Evolutionary conservation across 768 basidiomycete genomes (phyloP).

Genomic region (Leccinum uliginosum): DNA sequence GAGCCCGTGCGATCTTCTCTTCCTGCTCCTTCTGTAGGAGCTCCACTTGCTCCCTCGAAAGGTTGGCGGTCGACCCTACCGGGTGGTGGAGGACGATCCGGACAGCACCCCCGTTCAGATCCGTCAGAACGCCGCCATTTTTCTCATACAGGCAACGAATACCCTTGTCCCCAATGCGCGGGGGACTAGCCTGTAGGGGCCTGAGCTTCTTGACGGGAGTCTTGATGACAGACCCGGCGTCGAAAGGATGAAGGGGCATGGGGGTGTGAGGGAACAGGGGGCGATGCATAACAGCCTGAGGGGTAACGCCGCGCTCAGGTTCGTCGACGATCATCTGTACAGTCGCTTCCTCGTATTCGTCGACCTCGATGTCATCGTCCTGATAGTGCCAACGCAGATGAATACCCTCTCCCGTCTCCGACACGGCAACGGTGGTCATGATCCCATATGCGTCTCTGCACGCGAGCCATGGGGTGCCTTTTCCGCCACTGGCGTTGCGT

Average conservation of each 20-base stretch:
- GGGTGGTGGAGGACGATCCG: conserved; percentile 23
- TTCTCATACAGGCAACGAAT: conserved; percentile 20
- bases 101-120: conserved; percentile 6
- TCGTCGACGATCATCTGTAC: conserved; percentile 14
- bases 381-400: conserved; percentile 21
- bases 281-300: not conserved
- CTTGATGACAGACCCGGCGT: conserved; percentile 29
- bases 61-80: conserved; percentile 18
- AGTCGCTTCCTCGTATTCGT: conserved; percentile 7
- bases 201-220: conserved; percentile 27
- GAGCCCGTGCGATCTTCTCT: conserved; percentile 2
- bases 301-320: conserved; percentile 13
- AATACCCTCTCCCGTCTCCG: conserved; percentile 19
- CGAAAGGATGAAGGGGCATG: conserved; percentile 13
- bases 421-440: conserved; percentile 12
- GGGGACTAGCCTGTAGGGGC: conserved; percentile 27
- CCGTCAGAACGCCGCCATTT: conserved; percentile 9
- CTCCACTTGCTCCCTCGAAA: conserved; percentile 25
- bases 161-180: conserved; percentile 27
- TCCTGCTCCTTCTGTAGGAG: conserved; percentile 13
- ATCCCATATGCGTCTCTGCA: conserved; percentile 14
- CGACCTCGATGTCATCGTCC: conserved; percentile 1
- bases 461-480: conserved; percentile 14
- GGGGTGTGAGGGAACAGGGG: conserved; percentile 19
- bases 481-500: not conserved